Base-by-base conservation (phyloP, 306 rosid genomes). In the Morella rubra region DNA sequence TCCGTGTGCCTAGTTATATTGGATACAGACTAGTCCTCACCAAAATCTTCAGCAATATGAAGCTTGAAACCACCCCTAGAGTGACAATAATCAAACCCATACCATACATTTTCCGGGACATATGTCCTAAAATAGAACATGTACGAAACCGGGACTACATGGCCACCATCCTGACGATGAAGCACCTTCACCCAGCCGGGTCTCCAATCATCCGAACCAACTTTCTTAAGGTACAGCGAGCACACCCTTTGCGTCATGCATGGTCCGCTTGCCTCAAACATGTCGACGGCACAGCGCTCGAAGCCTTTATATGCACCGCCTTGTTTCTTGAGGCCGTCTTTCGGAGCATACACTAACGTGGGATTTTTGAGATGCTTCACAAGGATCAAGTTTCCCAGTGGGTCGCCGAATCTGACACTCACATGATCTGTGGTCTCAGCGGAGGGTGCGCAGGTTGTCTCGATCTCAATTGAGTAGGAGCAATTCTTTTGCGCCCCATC, bases 101-200 rank as follows among this genome's bases (percentile, higher is more conserved):
- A 84, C 84, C 84, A 80, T 8, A 84, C 85, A 59, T 81, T 84
- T 77, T 74, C 78, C 14, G 82, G 82, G 67, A 77, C 72, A 74
- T 80, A 84, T 20, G 72, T 77, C 45, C 85, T 77, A 45, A 77
- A 81, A 71, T 78, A 74, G 74, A 77, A 84, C 79, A 56, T 46
- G 37, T 64, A 70, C 66, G 85, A 84, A 44, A 50, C 74, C 9
- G 73, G 78, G 52, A 74, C 69, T n/a, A 9, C 65, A 18, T 42
- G 69, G 46, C 62, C 54, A 46, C 77, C 74, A 50, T 52, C 82
- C 37, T 69, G 62, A 37, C n/a, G 76, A 68, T 51, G 75, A 59
- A 80, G 68, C 66, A 80, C 82, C 76, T 53, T 76, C 51, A 69
- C 84, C 81, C 82, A 68, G 24, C 87, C 82, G 12, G 84, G 87